phyloP scores from a whole-genome alignment of 306 rosid species.

The Quercus engelmannii region DNA sequence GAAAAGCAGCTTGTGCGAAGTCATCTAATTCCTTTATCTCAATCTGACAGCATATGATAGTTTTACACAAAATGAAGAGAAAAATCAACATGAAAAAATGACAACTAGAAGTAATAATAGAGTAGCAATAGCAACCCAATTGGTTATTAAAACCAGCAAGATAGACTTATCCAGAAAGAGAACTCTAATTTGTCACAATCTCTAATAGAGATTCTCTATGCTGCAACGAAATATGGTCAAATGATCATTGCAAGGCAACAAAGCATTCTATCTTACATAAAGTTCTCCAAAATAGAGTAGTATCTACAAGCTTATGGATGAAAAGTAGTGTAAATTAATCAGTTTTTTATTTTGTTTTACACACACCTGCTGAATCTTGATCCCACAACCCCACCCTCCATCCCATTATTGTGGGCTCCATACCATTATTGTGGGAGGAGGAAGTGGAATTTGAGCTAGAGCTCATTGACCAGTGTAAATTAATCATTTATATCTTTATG shows the following conservation, averaged over 20 bases:
- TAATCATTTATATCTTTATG: no score
- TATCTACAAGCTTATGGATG: not conserved
- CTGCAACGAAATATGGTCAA: not conserved
- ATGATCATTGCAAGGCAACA: not conserved
- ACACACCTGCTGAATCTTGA: no score
- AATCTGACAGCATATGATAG: constrained; percentile 52
- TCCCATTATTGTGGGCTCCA: no score
- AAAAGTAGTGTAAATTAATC: not conserved
- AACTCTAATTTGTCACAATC: not conserved
- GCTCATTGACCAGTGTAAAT: no score
- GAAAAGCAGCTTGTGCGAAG: constrained; percentile 98
- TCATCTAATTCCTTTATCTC: constrained; percentile 87
- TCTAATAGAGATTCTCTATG: not conserved
- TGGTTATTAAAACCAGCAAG: not conserved
- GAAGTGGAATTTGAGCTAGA: no score
- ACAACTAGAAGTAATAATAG: constrained; percentile 4
- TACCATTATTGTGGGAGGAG: no score
- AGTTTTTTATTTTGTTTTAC: no score
- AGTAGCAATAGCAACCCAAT: constrained; percentile 12
- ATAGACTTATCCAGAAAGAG: constrained; percentile 8
- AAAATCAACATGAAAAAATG: constrained; percentile 10
- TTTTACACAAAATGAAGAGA: constrained; percentile 13
- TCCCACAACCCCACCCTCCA: no score
- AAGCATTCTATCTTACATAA: not conserved
- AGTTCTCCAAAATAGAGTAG: not conserved